These are phyloP conservation scores for Holtermannia corniformis DNA, from an alignment of 768 basidiomycete genomes.

Conservation along the genomic window DNA sequence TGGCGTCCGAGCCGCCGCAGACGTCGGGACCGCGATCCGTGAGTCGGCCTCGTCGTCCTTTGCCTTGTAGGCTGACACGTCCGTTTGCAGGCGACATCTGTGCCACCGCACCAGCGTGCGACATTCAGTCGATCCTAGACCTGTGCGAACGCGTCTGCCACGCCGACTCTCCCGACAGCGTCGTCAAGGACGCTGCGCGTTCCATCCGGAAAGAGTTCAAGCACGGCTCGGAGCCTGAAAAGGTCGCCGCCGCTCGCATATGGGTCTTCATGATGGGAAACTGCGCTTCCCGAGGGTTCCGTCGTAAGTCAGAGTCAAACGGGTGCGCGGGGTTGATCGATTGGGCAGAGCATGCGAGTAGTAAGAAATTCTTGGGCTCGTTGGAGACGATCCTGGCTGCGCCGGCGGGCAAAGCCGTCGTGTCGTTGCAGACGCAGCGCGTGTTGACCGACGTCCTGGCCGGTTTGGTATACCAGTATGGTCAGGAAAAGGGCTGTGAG, in stretches of 20 bases:
- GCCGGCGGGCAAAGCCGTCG: conserved; percentile 17
- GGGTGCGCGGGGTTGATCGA: background rate
- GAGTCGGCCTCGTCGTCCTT: conserved; percentile 10
- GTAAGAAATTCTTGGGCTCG: conserved; percentile 22
- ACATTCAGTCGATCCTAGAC: conserved; percentile 71
- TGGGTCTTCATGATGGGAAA: conserved; percentile 89
- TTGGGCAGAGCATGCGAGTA: conserved; percentile 17
- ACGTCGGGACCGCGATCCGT: conserved; percentile 30
- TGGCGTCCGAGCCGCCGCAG: conserved; percentile 9
- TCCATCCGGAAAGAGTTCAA: conserved; percentile 80
- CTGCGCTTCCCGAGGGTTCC: conserved; percentile 57
- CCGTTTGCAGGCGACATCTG: conserved; percentile 4
- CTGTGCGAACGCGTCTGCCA: conserved; percentile 72
- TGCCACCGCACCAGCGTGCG: conserved; percentile 44
- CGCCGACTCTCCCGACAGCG: conserved; percentile 49
- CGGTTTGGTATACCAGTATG: conserved; percentile 65
- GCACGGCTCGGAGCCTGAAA: conserved; percentile 34
- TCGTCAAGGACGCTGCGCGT: conserved; percentile 73
- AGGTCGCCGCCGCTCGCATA: conserved; percentile 41
- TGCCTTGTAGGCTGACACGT: background rate
- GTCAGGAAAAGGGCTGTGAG: conserved; percentile 42
- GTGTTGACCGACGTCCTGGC: conserved; percentile 66
- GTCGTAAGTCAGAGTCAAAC: conserved; percentile 39
- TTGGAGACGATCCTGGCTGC: conserved; percentile 23
- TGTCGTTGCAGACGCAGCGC: conserved; percentile 16